Evolutionary conservation across 2,329 filamentous ascomycete species (phyloP).

Genomic region (Westerdykella aurantiaca): DNA sequence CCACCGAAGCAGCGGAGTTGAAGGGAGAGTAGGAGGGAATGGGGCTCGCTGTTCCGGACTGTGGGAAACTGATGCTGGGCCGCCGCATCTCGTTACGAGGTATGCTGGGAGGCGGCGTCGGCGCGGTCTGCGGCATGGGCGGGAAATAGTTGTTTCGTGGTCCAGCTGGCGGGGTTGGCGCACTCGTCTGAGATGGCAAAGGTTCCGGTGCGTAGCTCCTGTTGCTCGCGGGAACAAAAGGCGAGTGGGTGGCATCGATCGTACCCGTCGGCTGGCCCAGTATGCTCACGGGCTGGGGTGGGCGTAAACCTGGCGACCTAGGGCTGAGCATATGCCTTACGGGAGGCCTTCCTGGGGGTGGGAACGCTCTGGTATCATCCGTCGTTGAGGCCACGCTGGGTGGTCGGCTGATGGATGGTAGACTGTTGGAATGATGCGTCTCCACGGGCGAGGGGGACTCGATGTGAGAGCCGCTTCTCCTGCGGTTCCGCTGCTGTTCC

Average conservation of each 20-base stretch:
- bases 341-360: constrained; percentile 20
- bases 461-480: constrained; percentile 41
- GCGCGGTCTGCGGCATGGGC: constrained; percentile 21
- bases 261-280: constrained; percentile 42
- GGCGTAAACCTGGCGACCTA: constrained; percentile 48
- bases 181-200: constrained; percentile 41
- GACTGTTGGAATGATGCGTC: constrained; percentile 29
- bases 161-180: constrained; percentile 44
- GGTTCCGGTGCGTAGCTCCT: constrained; percentile 42
- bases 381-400: constrained; percentile 30
- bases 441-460: constrained; percentile 39
- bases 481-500: constrained; percentile 26
- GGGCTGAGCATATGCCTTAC: constrained; percentile 53
- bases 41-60: constrained; percentile 41
- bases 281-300: constrained; percentile 47
- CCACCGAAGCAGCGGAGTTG: constrained; percentile 28
- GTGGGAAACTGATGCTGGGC: constrained; percentile 36
- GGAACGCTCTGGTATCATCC: constrained; percentile 25
- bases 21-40: constrained; percentile 43
- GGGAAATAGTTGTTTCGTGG: constrained; percentile 32
- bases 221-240: constrained; percentile 42
- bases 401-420: constrained; percentile 32
- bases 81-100: constrained; percentile 22
- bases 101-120: constrained; percentile 28
- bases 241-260: constrained; percentile 46